phyloP scores from a whole-genome alignment of 2,329 filamentous ascomycete species.

The Ceratocystiopsis minuta region DNA sequence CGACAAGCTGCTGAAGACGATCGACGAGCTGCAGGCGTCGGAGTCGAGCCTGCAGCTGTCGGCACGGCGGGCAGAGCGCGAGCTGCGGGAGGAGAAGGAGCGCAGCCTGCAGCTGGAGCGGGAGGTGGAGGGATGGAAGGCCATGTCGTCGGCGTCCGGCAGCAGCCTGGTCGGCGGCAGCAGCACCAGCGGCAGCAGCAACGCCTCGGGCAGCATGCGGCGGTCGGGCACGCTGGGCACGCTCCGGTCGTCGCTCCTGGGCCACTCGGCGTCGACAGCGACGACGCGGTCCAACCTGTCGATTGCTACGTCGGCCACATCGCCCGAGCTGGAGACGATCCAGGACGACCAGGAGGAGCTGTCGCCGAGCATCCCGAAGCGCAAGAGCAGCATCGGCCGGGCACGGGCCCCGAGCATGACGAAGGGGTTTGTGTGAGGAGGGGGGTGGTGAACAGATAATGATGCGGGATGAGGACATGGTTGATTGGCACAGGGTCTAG shows the following conservation, averaged over 20 bases:
- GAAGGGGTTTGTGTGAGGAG: constrained; percentile 52
- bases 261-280: constrained; percentile 7
- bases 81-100: constrained; percentile 76
- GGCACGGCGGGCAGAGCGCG: constrained; percentile 72
- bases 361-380: constrained; percentile 36
- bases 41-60: constrained; percentile 69
- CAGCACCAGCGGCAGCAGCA: constrained; percentile 10
- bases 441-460: too few relatives aligned
- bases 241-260: constrained; percentile 8
- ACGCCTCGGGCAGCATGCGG: constrained; percentile 35
- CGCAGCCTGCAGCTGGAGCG: constrained; percentile 66
- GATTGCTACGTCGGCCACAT: background rate
- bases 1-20: constrained; percentile 72
- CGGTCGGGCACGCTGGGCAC: constrained; percentile 22
- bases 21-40: constrained; percentile 81
- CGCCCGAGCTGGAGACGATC: too few relatives aligned
- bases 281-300: constrained; percentile 11
- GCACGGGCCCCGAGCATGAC: constrained; percentile 48
- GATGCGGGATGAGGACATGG: background rate
- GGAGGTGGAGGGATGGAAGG: constrained; percentile 73
- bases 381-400: constrained; percentile 47
- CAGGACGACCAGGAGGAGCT: background rate
- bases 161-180: constrained; percentile 62
- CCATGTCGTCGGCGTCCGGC: constrained; percentile 30
- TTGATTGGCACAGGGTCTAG: background rate